Percentiles rank a stretch among this genome's conserved stretches.
Conservation (phyloP, 2,329 filamentous ascomycete species). For the Pseudogymnoascus sp. region DNA sequence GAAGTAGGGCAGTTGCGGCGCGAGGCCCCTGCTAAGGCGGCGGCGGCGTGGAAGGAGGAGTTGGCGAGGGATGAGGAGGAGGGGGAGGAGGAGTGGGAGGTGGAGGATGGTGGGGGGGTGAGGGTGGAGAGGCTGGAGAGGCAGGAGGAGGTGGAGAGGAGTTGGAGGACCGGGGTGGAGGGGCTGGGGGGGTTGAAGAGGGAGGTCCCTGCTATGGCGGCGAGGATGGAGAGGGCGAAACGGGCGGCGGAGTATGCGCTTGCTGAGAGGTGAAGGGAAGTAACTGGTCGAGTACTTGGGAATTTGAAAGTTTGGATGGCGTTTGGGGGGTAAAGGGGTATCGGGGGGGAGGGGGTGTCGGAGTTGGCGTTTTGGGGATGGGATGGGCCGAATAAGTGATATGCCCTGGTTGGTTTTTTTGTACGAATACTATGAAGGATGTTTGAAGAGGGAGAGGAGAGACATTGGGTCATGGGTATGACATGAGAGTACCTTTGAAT, state of each 20-base stretch:
- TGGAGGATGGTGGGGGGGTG: too few species aligned
- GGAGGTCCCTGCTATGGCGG: constrained; percentile 53
- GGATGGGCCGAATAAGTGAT: neutral
- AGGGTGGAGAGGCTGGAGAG: too few species aligned
- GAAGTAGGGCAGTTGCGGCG: constrained; percentile 43
- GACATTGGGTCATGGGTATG: neutral
- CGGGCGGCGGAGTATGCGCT: constrained; percentile 36
- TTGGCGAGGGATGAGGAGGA: constrained; percentile 33
- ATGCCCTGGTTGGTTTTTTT: neutral
- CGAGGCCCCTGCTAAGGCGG: constrained; percentile 10
- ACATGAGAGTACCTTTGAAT: neutral
- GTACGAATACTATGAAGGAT: neutral
- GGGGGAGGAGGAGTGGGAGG: too few species aligned
- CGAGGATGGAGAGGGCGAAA: constrained; percentile 56
- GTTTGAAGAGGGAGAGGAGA: neutral
- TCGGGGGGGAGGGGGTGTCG: neutral
- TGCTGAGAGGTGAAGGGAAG: neutral
- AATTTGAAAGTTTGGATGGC: neutral
- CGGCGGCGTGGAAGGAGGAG: constrained; percentile 15
- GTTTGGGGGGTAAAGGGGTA: neutral
- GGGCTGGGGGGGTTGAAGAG: constrained; percentile 46
- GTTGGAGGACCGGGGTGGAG: constrained; percentile 40
- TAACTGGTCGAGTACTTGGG: neutral
- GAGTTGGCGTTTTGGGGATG: neutral
- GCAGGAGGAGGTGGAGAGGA: too few species aligned